Evolutionary conservation across 2,329 filamentous ascomycete genomes (phyloP).

Genomic region (Penicillium sp.): DNA sequence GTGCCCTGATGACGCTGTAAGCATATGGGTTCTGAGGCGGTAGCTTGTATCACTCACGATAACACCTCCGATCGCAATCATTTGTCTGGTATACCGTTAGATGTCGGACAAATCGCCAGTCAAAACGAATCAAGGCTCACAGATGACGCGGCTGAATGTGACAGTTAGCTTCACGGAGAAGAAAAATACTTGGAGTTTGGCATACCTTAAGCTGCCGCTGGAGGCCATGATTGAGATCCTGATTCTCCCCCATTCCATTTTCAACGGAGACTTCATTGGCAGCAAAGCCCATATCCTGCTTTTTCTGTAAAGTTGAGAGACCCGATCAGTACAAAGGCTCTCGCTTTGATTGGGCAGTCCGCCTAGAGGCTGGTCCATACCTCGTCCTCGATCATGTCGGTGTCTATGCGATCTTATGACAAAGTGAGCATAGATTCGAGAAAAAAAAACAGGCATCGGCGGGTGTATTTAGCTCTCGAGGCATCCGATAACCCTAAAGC

Average conservation of each 20-base stretch:
- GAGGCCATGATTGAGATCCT: conserved; percentile 9
- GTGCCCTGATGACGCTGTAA: conserved; percentile 7
- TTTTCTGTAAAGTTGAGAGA: conserved; percentile 5
- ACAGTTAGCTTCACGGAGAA: background rate
- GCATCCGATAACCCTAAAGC: too few species aligned
- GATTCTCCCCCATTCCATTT: conserved; percentile 5
- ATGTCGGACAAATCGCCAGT: background rate
- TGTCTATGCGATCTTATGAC: background rate
- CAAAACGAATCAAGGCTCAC: conserved; percentile 1
- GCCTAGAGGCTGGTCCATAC: background rate
- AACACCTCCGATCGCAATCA: conserved; percentile 20
- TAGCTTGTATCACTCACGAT: conserved; percentile 6
- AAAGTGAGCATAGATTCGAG: background rate
- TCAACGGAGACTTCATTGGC: conserved; percentile 11
- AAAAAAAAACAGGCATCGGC: too few species aligned
- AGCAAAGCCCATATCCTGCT: conserved; percentile 2
- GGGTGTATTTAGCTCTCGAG: too few species aligned
- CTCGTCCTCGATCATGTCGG: conserved; percentile 9
- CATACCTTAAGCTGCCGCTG: conserved; percentile 16
- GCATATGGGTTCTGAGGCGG: background rate
- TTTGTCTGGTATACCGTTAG: conserved; percentile 9
- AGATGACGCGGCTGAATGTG: conserved; percentile 10
- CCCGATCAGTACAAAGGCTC: conserved; percentile 1
- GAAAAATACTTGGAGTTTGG: background rate
- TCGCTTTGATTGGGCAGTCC: too few species aligned